Evolutionary conservation across 176 grass and related monocot species (phyloP).

Genomic region (Musa acuminata): DNA sequence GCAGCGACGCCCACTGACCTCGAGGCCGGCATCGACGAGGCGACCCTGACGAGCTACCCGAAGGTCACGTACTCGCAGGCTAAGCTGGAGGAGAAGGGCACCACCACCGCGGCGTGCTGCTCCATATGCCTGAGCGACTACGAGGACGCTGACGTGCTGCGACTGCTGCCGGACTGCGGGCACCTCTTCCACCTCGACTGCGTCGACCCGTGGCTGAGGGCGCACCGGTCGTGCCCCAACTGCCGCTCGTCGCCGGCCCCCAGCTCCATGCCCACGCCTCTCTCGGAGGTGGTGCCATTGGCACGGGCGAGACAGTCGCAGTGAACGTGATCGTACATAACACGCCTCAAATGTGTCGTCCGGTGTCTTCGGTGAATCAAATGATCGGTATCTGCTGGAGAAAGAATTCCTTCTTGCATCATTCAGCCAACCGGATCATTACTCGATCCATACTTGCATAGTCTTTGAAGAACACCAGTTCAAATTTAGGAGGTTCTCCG

Average conservation of each 20-base stretch:
- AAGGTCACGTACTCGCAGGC: constrained; percentile 19
- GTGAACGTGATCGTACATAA: too few relatives aligned
- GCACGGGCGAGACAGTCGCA: constrained; percentile 16
- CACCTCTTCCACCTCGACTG: constrained; percentile 43
- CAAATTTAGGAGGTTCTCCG: too few relatives aligned
- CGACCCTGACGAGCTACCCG: constrained; percentile 10
- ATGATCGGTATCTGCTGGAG: too few relatives aligned
- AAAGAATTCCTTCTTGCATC: too few relatives aligned
- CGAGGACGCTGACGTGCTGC: constrained; percentile 25
- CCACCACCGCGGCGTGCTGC: not conserved
- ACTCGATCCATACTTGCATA: too few relatives aligned
- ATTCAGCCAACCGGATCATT: too few relatives aligned
- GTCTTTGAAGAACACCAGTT: too few relatives aligned
- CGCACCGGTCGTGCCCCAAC: constrained; percentile 30
- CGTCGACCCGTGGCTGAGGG: constrained; percentile 40
- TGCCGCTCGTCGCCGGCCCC: constrained; percentile 28
- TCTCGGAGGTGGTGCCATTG: not conserved
- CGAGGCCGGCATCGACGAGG: constrained; percentile 14
- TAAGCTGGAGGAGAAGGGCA: not conserved
- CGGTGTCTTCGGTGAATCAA: too few relatives aligned
- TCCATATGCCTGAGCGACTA: constrained; percentile 32
- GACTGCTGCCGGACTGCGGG: constrained; percentile 26
- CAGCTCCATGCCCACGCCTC: not conserved
- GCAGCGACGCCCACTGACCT: not conserved
- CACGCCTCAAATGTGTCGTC: too few relatives aligned